Percentiles rank a stretch among this genome's conserved stretches.
These are phyloP conservation scores for Canariomyces notabilis DNA, from an alignment of 2,329 filamentous ascomycete genomes.

Conservation along the genomic window DNA sequence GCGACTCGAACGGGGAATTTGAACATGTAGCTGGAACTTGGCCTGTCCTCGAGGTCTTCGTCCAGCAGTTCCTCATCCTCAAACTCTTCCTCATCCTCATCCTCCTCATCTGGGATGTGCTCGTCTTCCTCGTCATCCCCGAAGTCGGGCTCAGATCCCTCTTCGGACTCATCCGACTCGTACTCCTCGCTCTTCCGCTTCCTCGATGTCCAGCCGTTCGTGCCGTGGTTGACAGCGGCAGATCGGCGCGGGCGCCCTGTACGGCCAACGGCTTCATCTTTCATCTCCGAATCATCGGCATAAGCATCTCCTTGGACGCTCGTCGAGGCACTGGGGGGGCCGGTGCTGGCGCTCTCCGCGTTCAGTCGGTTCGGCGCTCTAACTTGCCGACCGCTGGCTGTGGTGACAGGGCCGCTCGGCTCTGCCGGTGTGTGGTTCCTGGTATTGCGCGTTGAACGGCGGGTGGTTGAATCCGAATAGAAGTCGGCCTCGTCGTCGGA, in stretches of 20 bases:
- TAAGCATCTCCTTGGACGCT: slow-evolving; percentile 41
- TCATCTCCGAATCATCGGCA: slow-evolving; percentile 30
- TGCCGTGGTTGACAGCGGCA: slow-evolving; percentile 44
- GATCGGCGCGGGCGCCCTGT: slow-evolving; percentile 47
- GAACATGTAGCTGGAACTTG: slow-evolving; percentile 60
- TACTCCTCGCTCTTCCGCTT: slow-evolving; percentile 47
- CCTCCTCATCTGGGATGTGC: slow-evolving; percentile 55
- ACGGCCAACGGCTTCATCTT: slow-evolving; percentile 38
- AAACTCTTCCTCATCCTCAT: slow-evolving; percentile 53
- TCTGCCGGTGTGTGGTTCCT: slow-evolving; percentile 69
- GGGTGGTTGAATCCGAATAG: slow-evolving; percentile 52
- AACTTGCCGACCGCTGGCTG: slow-evolving; percentile 83
- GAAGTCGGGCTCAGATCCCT: slow-evolving; percentile 67
- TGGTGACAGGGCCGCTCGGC: slow-evolving; percentile 56
- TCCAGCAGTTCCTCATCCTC: slow-evolving; percentile 47
- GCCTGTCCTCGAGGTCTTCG: slow-evolving; percentile 44
- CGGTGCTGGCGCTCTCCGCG: slow-evolving; percentile 49
- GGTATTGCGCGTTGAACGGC: slow-evolving; percentile 72
- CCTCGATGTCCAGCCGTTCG: slow-evolving; percentile 43
- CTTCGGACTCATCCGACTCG: slow-evolving; percentile 57
- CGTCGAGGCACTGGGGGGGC: slow-evolving; percentile 42
- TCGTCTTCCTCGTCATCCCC: slow-evolving; percentile 69
- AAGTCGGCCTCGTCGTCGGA: slow-evolving; percentile 75
- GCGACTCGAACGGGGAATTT: slow-evolving; percentile 57
- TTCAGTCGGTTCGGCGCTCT: slow-evolving; percentile 63